These are phyloP conservation scores for Sphagnum magellanicum DNA, from an alignment of 228 moss, liverwort and hornwort species.

Conservation along the genomic window DNA sequence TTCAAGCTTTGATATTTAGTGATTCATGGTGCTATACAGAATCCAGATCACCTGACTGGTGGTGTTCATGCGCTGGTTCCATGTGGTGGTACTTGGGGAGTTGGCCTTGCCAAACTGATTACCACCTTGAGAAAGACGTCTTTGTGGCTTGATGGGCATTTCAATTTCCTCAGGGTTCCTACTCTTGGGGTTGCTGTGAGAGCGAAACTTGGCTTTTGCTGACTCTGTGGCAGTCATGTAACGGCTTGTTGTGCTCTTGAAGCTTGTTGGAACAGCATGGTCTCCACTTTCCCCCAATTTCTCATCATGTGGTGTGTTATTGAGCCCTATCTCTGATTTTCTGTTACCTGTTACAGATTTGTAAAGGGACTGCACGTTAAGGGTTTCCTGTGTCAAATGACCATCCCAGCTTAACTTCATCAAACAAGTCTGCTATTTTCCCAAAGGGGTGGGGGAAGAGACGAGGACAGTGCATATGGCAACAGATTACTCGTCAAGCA, in stretches of 20 bases:
- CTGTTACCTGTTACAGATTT: constrained; percentile 15
- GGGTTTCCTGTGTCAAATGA: no score
- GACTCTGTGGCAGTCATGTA: constrained; percentile 53
- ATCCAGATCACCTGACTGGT: not conserved
- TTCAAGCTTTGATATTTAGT: not conserved
- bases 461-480: no score
- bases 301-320: constrained; percentile 12
- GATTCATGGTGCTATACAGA: not conserved
- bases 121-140: constrained; percentile 42
- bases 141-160: constrained; percentile 49
- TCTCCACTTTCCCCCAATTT: constrained; percentile 30
- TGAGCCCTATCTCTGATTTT: constrained; percentile 23
- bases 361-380: no score
- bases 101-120: constrained; percentile 23
- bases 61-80: constrained; percentile 26
- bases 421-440: no score
- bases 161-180: constrained; percentile 31
- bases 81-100: constrained; percentile 31
- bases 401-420: no score
- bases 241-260: constrained; percentile 34
- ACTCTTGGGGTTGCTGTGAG: constrained; percentile 24
- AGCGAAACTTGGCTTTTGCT: constrained; percentile 52
- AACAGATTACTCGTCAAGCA: no score
- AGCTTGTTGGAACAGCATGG: constrained; percentile 20
- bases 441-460: no score